Base-by-base conservation (phyloP, 192 early-diverging fungal species). In the Podila horticola region DNA sequence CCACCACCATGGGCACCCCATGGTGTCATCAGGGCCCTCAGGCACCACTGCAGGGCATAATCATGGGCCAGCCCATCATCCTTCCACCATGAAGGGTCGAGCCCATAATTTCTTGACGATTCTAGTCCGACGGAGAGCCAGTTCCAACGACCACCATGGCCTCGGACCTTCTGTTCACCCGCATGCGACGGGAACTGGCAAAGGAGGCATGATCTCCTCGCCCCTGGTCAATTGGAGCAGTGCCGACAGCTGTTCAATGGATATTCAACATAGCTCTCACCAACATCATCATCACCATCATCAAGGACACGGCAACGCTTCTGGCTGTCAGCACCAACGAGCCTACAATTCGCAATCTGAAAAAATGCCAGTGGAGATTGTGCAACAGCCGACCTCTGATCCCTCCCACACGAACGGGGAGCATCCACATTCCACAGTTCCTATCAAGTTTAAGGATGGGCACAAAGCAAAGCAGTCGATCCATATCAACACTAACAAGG, bases 71-170 rank as follows among this genome's bases (percentile, higher is more conserved):
- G 33, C 52, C 24, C 74, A 66, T 5, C 6, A 58, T 19, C 41
- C 69, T 30, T 70, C 69, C 10, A 71, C 69, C 24, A 79, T 79
- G 75, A 79, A 79, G 9, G 75, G 75, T 26, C 68, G 75, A 0
- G 75, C 75, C 0, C 75, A 79, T 48, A 71, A 79, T 55, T 79
- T 79, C 45, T 59, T 79, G 34, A 62, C 75, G 15, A 79, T 68
- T 20, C 60, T 79, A 13, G 75, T 79, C 13, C 64, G 69, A 38
- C 55, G 75, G 17, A 36, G 69, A 24, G 64, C 69, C 2, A 79
- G 75, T 34, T 79, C 75, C 5, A 79, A 79, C 20, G 75, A 79
- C 30, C 66, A 58, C n/a, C 66, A 68, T 58, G 34, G 50, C 7
- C 50, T 62, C 3, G 65, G 64, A n/a, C 75, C 69, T 3, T 67